These are phyloP conservation scores for Thermothelomyces thermophilus DNA, from an alignment of 2,329 filamentous ascomycete species.

Conservation along the genomic window DNA sequence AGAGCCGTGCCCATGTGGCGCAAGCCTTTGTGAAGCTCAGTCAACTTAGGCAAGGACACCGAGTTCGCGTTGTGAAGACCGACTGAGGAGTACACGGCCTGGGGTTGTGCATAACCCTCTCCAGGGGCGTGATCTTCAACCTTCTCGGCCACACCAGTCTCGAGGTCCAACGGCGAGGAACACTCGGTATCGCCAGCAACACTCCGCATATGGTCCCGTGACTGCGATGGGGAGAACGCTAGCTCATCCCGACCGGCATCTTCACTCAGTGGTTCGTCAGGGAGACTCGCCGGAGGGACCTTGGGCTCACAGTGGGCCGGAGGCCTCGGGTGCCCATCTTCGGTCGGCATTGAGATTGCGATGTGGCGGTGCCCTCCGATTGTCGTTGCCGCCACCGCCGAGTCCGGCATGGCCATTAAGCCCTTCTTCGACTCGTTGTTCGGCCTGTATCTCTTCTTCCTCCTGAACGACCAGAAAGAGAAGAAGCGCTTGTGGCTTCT, in stretches of 20 bases:
- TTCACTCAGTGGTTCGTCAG: neutral
- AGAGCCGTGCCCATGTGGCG: too few species aligned
- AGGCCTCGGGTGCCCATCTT: conserved; percentile 40
- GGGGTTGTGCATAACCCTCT: too few species aligned
- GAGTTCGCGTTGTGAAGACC: too few species aligned
- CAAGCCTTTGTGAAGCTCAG: too few species aligned
- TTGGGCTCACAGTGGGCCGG: neutral
- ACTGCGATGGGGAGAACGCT: neutral
- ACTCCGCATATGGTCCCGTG: too few species aligned
- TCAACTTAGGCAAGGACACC: too few species aligned
- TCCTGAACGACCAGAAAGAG: conserved; percentile 35
- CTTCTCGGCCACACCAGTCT: too few species aligned
- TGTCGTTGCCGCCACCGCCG: conserved; percentile 48
- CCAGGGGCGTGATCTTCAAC: too few species aligned
- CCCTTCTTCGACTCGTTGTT: conserved; percentile 22
- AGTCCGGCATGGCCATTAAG: conserved; percentile 44
- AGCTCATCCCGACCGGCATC: neutral
- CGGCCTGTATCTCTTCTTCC: conserved; percentile 20
- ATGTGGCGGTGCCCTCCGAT: conserved; percentile 50
- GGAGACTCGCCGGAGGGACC: neutral
- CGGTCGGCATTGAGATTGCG: conserved; percentile 53
- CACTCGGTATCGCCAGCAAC: too few species aligned
- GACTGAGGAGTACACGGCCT: too few species aligned
- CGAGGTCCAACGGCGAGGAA: too few species aligned
- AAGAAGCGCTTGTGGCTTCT: conserved; percentile 29